These are phyloP conservation scores for Aspergillus nomiae DNA, from an alignment of 2,329 filamentous ascomycete species.

Conservation along the genomic window DNA sequence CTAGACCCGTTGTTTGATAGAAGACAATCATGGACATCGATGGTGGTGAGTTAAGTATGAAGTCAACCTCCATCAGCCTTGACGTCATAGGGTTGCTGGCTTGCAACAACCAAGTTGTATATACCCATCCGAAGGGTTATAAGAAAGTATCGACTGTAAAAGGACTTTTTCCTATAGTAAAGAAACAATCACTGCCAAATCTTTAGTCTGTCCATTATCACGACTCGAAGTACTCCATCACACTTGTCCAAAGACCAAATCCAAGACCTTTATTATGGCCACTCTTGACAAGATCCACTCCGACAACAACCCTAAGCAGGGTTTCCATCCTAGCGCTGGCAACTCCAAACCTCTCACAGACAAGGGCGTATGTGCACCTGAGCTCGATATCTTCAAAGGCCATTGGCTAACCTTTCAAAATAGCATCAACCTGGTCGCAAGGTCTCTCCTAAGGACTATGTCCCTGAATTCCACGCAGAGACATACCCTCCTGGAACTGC, in stretches of 20 bases:
- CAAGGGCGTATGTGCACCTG: conserved; percentile 1
- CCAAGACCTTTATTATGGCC: conserved; percentile 2
- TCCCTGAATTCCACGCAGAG: conserved; percentile 66
- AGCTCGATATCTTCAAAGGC: not conserved
- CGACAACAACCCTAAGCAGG: conserved; percentile 13
- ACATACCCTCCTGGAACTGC: conserved; percentile 65
- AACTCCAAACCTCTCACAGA: conserved; percentile 1
- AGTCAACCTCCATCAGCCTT: not conserved
- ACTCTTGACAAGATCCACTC: conserved; percentile 10
- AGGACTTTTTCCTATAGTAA: not conserved
- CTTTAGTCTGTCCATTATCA: not conserved
- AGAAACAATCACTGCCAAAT: not conserved
- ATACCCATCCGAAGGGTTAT: not conserved
- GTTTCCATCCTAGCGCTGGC: conserved; percentile 8
- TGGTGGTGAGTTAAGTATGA: not conserved
- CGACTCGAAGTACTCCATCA: not conserved
- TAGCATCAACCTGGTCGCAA: conserved; percentile 67
- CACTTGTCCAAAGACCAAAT: not conserved
- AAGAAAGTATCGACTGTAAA: not conserved
- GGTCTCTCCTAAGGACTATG: conserved; percentile 57
- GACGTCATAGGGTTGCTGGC: conserved; percentile 3
- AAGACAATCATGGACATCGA: not conserved
- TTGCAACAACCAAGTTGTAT: not conserved
- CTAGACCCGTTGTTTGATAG: not conserved
- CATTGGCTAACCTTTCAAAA: not conserved